Evolutionary conservation across 2,329 filamentous ascomycete species (phyloP), one percentile per base, ranked within the genome.

Genomic region (Arachnomyces sp.): DNA sequence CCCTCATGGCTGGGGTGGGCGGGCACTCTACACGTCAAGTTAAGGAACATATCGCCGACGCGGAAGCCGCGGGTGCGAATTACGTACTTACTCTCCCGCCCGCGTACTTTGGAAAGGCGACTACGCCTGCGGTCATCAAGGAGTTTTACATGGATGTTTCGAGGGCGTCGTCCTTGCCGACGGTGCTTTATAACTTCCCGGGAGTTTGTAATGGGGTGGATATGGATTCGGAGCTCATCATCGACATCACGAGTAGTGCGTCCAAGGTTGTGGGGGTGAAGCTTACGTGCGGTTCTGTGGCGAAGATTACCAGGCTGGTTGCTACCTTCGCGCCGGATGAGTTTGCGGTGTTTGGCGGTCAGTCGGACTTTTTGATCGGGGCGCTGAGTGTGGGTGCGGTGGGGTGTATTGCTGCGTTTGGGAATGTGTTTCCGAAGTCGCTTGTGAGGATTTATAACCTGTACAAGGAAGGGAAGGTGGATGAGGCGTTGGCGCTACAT

Each of bases 291-390:
- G 79, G 68, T 1, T 73, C 71, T 31, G 75, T 79, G 14, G 77
- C 72, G 29, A 80, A 80, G 60, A 75, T 77, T 49, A 74, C 74
- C 11, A 68, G 76, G 3, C 59, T 80, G 3, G 65, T 72, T 1
- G 72, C 69, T 28, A 63, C 64, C 13, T 68, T 83, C 43, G 59
- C 70, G 0, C 59, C 72, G 0, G 67, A 74, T 2, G 59, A 70
- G 8, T 88, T 88, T 53, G 75, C 80, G 1, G 75, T 78, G 1
- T 86, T 78, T 52, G 82, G 81, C 1, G 84, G 84, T 1, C 82
- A 87, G 62, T 78, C 76, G 2, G 84, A 88, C 53, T 87, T 84
- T 57, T 60, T 87, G 31, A 63, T 79, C 18, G 73, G 69, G 1
- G 75, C 73, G 0, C 49, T 80, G 11, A 66, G 67, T 2, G 66